Evolutionary conservation across 495 filamentous ascomycete genomes (phyloP).

Genomic region (Annulohypoxylon moriforme): DNA sequence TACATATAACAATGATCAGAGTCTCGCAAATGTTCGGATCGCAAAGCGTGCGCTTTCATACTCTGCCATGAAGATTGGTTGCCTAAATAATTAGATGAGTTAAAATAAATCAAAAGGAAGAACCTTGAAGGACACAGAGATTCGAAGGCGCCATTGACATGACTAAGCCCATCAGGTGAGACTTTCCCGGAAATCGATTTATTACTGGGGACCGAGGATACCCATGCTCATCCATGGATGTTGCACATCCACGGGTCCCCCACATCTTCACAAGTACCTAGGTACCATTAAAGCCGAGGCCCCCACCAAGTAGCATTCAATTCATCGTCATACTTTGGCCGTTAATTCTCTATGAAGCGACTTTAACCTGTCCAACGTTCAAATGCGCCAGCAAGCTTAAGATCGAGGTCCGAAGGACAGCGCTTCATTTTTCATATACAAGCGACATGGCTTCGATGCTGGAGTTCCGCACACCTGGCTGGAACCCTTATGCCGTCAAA

Average conservation of each 20-base stretch:
- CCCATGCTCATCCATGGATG: conserved; percentile 3
- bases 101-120: conserved; percentile 7
- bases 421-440: neutral
- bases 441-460: conserved; percentile 73
- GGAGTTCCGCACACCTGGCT: conserved; percentile 91
- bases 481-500: conserved; percentile 93
- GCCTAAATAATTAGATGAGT: conserved; percentile 10
- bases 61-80: neutral
- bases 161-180: neutral
- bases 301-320: conserved; percentile 23
- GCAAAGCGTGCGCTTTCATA: neutral
- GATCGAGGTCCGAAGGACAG: conserved; percentile 4
- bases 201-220: neutral
- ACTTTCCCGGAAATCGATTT: conserved; percentile 17
- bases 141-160: neutral
- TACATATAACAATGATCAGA: neutral
- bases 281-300: conserved; percentile 40
- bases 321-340: conserved; percentile 34
- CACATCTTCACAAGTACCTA: conserved; percentile 9
- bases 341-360: conserved; percentile 12
- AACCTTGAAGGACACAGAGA: neutral
- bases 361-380: conserved; percentile 12
- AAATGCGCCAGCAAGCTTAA: conserved; percentile 21
- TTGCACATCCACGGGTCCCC: neutral
- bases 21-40: neutral